Evolutionary conservation across 306 rosid species (phyloP).

Genomic region (Malus sylvestris): DNA sequence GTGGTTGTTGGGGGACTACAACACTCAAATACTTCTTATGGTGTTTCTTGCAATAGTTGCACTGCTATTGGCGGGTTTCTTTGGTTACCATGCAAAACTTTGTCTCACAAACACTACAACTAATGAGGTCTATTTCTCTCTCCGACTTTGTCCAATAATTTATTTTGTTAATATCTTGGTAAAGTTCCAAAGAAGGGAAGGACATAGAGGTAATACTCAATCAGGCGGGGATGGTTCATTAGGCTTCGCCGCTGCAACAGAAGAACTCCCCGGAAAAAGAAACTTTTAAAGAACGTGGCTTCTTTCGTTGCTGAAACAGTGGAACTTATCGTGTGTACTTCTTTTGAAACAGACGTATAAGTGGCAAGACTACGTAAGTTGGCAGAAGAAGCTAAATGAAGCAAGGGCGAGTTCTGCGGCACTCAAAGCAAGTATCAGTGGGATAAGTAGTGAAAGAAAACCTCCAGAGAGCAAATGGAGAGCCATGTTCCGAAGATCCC

Average conservation of each 20-base stretch:
- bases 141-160: slow-evolving; percentile 9
- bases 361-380: slow-evolving; percentile 77
- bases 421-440: slow-evolving; percentile 50
- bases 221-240: not conserved
- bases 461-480: slow-evolving; percentile 65
- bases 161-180: not conserved
- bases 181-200: not conserved
- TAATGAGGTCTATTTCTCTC: slow-evolving; percentile 63
- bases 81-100: slow-evolving; percentile 83
- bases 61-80: slow-evolving; percentile 72
- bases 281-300: not conserved
- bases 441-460: slow-evolving; percentile 38
- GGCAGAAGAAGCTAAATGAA: slow-evolving; percentile 72
- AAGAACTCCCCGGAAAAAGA: not conserved
- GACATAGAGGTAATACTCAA: not conserved
- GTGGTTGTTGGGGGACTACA: slow-evolving; percentile 88
- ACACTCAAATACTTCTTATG: slow-evolving; percentile 75
- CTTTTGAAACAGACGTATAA: slow-evolving; percentile 63
- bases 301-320: not conserved
- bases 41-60: slow-evolving; percentile 71
- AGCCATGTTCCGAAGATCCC: slow-evolving; percentile 57
- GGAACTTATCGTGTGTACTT: slow-evolving; percentile 8
- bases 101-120: slow-evolving; percentile 86
- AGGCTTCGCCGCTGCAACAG: not conserved
- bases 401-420: slow-evolving; percentile 63